Conservation (phyloP, 73 alveolate species). For the Halteria grandinella region DNA sequence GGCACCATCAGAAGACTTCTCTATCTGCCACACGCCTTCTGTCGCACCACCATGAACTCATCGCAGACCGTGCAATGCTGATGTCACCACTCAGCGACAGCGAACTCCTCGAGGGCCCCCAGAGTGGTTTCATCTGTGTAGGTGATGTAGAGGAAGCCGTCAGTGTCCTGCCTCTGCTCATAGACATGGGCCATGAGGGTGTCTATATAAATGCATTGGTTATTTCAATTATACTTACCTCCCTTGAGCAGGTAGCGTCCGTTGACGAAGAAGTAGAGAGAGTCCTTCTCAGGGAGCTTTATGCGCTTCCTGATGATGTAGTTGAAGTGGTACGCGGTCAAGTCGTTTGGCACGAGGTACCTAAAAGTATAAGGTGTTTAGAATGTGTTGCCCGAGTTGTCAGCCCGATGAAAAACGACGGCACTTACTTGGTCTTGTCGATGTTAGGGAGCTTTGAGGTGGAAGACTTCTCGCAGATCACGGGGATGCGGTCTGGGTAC, state of each 20-base stretch:
- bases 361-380: not conserved
- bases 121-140: slow-evolving; percentile 76
- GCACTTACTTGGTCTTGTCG: slow-evolving; percentile 81
- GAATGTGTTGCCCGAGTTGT: not conserved
- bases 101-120: slow-evolving; percentile 38
- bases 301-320: slow-evolving; percentile 77
- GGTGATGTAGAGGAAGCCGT: slow-evolving; percentile 81
- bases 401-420: not conserved
- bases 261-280: slow-evolving; percentile 77
- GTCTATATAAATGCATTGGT: slow-evolving; percentile 33
- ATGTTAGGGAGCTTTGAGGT: slow-evolving; percentile 70
- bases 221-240: slow-evolving; percentile 49
- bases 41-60: too few species aligned
- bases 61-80: too few species aligned
- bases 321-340: slow-evolving; percentile 76
- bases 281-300: slow-evolving; percentile 69
- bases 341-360: slow-evolving; percentile 79
- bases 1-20: too few species aligned
- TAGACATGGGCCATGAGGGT: slow-evolving; percentile 72
- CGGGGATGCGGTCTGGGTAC: slow-evolving; percentile 85
- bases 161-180: slow-evolving; percentile 72
- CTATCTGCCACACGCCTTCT: too few species aligned
- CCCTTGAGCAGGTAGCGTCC: slow-evolving; percentile 68
- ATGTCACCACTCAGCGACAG: too few species aligned
- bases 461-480: slow-evolving; percentile 82